Evolutionary conservation across 345 rosid genomes (phyloP), one percentile per base, ranked within the genome.

Genomic region (Salix purpurea): DNA sequence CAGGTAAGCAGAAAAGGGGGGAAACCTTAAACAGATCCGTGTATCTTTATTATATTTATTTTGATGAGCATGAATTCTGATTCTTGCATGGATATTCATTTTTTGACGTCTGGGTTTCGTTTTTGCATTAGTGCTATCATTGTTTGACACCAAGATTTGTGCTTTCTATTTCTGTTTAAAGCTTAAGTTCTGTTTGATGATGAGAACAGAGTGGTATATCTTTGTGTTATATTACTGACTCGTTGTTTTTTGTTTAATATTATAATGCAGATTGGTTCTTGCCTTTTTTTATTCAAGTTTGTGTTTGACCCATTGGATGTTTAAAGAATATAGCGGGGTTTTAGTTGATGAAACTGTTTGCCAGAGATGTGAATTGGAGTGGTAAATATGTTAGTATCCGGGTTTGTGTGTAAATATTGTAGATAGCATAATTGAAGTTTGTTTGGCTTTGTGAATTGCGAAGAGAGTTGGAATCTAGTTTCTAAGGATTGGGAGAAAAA

Each of bases 401-500:
- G 64, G 48, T 37, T 75, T 75, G 21, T 54, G 21, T 77, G 66
- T 71, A 65, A 24, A 65, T 74, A 58, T 23, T 71, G 48, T 52
- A 75, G 70, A 40, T 70, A 65, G 76, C 66, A 75, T 34, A 70
- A 32, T 39, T 72, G 52, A 66, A 71, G 77, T n/a, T 28, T 11
- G 40, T 34, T 80, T 60, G 61, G 23, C 64, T 10, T n/a, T 68
- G 36, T 71, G 73, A 74, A 58, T 73, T 73, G 44, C 62, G 44
- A 66, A 65, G 80, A 52, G 76, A 52, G 56, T 19, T 30, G 50
- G 54, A 21, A 40, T 76, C 70, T 18, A 7, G 32, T 28, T 54
- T 67, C 61, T 78, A 72, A 81, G 85, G 90, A 82, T 73, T 65
- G 90, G 76, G 69, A 82, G 82, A 74, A 88, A 85, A 46, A 78